Evolutionary conservation across 305 asterid species (phyloP).

Genomic region (Fraxinus floribunda): DNA sequence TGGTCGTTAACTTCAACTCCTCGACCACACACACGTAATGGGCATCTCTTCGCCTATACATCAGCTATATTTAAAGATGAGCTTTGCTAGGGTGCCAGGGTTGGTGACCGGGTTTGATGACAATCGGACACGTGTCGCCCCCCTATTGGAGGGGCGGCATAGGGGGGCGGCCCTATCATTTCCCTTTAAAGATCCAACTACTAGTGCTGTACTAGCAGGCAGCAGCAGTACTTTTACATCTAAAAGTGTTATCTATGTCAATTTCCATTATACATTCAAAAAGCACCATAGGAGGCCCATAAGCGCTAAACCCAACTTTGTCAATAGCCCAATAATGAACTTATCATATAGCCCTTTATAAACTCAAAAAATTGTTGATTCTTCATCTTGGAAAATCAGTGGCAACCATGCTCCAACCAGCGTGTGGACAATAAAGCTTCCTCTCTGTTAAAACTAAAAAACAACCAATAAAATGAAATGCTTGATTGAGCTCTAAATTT

Average conservation of each 20-base stretch:
- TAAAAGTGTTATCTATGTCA: background rate
- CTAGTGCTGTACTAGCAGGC: background rate
- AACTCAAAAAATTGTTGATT: conserved; percentile 7
- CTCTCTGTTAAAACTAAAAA: conserved; percentile 27
- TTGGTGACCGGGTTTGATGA: too few species aligned
- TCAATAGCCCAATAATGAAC: background rate
- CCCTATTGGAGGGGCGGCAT: too few species aligned
- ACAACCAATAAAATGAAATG: conserved; percentile 13
- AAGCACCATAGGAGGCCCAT: background rate
- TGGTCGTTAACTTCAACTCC: background rate
- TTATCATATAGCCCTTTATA: background rate
- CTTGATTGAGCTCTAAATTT: conserved; percentile 17
- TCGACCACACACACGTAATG: background rate
- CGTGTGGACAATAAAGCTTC: conserved; percentile 37
- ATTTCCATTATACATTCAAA: background rate
- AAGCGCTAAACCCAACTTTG: background rate
- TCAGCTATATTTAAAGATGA: background rate
- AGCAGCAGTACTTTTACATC: background rate
- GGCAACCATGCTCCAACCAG: conserved; percentile 36
- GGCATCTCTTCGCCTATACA: background rate
- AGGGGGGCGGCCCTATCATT: too few species aligned
- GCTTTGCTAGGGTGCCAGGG: too few species aligned
- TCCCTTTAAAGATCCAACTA: background rate
- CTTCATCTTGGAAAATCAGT: conserved; percentile 34
- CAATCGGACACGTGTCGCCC: too few species aligned